Conservation (phyloP, 306 rosid species). For the Quercus variabilis region DNA sequence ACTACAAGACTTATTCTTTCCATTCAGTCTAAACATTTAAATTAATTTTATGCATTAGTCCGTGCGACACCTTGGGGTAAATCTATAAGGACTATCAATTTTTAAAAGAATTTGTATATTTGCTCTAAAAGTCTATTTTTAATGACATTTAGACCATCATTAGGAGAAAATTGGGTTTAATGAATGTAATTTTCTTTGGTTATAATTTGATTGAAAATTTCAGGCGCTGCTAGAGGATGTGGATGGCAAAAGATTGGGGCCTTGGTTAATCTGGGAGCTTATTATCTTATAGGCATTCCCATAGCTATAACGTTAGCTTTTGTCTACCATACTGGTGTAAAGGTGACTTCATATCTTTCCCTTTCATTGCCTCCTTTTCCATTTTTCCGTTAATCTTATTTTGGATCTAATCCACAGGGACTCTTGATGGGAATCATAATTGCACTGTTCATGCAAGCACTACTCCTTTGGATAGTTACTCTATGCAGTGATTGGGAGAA, state of each 20-base stretch:
- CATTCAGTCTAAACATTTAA: neutral
- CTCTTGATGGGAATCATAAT: conserved; percentile 23
- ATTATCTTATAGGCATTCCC: conserved; percentile 35
- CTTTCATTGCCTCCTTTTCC: neutral
- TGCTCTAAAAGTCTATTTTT: too few relatives aligned
- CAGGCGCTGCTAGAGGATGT: conserved; percentile 34
- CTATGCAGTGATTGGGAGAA: conserved; percentile 25
- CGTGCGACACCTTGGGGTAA: too few relatives aligned
- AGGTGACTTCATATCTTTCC: conserved; percentile 1
- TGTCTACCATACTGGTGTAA: conserved; percentile 33
- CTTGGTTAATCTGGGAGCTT: conserved; percentile 36
- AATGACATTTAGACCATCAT: neutral
- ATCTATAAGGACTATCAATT: neutral
- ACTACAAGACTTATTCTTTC: neutral
- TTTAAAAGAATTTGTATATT: too few relatives aligned
- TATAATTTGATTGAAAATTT: neutral
- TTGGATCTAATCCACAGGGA: conserved; percentile 7
- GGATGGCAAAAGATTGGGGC: conserved; percentile 49
- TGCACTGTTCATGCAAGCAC: conserved; percentile 17
- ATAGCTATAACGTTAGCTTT: conserved; percentile 31
- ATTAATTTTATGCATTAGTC: neutral
- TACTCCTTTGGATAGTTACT: conserved; percentile 7
- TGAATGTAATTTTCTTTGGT: neutral
- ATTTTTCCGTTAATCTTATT: neutral
- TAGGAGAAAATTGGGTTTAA: neutral